phyloP scores from a whole-genome alignment of 345 rosid genomes.

The Rhizophora mangle region DNA sequence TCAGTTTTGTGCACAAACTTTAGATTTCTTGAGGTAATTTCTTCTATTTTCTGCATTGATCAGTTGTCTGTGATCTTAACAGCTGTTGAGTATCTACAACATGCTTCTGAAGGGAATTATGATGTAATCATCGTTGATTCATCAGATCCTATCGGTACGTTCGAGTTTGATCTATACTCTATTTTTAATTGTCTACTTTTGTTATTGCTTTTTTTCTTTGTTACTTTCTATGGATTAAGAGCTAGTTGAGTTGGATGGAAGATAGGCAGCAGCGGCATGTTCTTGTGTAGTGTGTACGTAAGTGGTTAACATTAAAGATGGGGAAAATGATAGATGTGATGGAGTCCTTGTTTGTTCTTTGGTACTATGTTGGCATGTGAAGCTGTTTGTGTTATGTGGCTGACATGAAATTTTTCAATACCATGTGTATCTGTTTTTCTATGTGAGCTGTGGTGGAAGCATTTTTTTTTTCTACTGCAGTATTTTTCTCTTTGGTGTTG shows the following conservation, averaged over 20 bases:
- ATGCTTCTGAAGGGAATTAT: conserved; percentile 64
- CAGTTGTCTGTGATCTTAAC: conserved; percentile 30
- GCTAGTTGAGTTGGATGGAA: no score
- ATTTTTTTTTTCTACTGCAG: no score
- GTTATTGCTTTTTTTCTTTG: neutral
- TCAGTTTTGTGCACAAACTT: neutral
- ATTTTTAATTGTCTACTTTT: neutral
- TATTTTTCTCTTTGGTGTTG: no score
- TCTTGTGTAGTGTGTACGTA: neutral
- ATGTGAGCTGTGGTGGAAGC: no score
- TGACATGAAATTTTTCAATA: no score
- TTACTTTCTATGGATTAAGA: neutral
- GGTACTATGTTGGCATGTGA: no score
- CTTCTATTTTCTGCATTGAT: conserved; percentile 18
- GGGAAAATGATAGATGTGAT: neutral
- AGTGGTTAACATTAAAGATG: neutral
- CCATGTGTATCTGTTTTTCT: no score
- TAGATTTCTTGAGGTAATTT: neutral
- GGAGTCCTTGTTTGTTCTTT: neutral
- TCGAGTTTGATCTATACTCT: conserved; percentile 1
- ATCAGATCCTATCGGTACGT: conserved; percentile 92
- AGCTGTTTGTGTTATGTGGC: no score
- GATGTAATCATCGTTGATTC: conserved; percentile 96
- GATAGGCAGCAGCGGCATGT: neutral
- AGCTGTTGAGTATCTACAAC: conserved; percentile 77